Conservation (phyloP, 345 rosid genomes). For the Viola odorata region DNA sequence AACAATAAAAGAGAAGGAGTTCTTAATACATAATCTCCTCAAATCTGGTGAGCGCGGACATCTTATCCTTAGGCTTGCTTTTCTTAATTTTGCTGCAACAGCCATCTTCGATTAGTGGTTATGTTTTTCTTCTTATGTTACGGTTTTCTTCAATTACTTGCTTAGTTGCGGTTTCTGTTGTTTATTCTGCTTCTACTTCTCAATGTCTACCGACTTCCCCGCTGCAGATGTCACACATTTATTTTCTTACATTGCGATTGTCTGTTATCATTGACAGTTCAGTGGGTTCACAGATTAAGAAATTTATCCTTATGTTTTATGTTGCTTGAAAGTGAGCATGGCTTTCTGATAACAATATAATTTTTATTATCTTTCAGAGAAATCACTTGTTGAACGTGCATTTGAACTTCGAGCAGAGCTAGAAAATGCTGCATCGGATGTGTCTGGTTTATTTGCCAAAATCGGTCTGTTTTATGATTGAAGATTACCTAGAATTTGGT, state of each 20-base stretch:
- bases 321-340: too few species aligned
- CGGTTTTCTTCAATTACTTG: too few species aligned
- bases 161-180: too few species aligned
- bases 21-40: slow-evolving; percentile 77
- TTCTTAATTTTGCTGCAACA: background rate
- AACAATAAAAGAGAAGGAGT: slow-evolving; percentile 86
- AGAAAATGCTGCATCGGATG: slow-evolving; percentile 83
- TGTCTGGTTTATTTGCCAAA: slow-evolving; percentile 78
- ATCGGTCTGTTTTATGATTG: slow-evolving; percentile 48
- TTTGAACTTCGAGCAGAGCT: slow-evolving; percentile 78
- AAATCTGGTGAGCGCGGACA: slow-evolving; percentile 56
- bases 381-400: slow-evolving; percentile 75
- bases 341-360: background rate
- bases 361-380: slow-evolving; percentile 44
- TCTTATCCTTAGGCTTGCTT: background rate
- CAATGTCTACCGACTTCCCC: too few species aligned
- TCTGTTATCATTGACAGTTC: too few species aligned
- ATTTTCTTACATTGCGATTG: too few species aligned
- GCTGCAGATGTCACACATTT: too few species aligned
- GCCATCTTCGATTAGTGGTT: too few species aligned
- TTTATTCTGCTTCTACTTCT: too few species aligned
- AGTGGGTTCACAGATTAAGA: too few species aligned
- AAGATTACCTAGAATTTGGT: slow-evolving; percentile 4
- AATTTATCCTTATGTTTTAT: too few species aligned
- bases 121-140: too few species aligned